Conservation (phyloP, 2,329 filamentous ascomycete species). For the Didymosphaeria variabile region DNA sequence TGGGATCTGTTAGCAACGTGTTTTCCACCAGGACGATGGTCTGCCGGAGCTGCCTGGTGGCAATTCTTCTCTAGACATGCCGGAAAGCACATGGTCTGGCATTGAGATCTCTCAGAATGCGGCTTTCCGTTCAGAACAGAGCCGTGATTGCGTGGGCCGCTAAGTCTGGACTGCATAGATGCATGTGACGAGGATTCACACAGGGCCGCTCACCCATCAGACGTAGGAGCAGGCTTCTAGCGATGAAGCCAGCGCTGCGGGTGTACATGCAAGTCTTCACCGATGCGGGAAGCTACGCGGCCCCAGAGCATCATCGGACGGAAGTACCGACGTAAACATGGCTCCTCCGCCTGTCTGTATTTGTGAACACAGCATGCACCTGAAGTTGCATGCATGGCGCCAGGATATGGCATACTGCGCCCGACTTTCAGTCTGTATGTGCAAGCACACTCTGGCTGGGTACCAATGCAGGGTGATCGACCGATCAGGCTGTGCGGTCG, state of each 20-base stretch:
- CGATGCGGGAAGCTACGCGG: constrained; percentile 24
- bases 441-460: not conserved
- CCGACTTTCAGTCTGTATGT: not conserved
- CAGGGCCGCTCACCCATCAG: constrained; percentile 19
- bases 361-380: not conserved
- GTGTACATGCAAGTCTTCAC: constrained; percentile 22
- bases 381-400: not conserved
- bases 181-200: constrained; percentile 14
- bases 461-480: not conserved
- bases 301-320: not conserved
- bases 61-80: not conserved
- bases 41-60: not conserved
- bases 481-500: constrained; percentile 6
- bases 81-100: not conserved
- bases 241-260: constrained; percentile 11
- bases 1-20: not conserved
- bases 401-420: not conserved
- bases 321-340: not conserved
- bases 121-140: not conserved
- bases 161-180: constrained; percentile 4
- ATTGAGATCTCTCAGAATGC: not conserved
- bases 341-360: not conserved
- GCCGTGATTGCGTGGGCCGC: constrained; percentile 1
- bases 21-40: not conserved
- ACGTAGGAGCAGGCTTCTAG: not conserved